A percentile compares a stretch with the other conserved stretches of the same genome.
These are phyloP conservation scores for Podila verticillata DNA, from an alignment of 192 early-diverging fungal genomes.

Conservation along the genomic window DNA sequence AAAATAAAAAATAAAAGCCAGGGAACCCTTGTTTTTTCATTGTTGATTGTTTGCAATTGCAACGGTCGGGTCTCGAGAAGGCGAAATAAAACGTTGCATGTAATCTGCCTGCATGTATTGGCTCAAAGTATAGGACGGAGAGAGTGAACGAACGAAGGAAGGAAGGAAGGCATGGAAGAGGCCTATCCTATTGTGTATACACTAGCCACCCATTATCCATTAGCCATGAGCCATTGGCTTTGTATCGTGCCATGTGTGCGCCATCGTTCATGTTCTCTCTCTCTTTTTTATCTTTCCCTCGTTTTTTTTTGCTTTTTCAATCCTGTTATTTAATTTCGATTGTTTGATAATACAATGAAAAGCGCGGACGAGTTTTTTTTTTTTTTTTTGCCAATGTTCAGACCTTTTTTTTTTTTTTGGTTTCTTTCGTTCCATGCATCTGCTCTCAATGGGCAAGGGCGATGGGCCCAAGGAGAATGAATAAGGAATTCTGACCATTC, in stretches of 20 bases:
- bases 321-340: no score
- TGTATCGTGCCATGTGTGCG: no score
- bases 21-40: background rate
- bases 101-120: background rate
- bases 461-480: no score
- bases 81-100: no score
- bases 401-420: background rate
- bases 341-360: no score
- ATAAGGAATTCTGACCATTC: no score
- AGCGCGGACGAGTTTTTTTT: no score
- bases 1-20: background rate
- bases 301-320: no score
- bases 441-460: background rate
- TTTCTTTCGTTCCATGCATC: constrained; percentile 1
- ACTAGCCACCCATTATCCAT: background rate
- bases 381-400: background rate
- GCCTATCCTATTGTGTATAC: background rate
- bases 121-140: background rate
- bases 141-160: background rate
- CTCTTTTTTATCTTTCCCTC: no score
- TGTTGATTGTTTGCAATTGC: no score
- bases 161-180: background rate
- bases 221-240: background rate
- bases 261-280: no score
- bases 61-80: no score